Conservation (phyloP, 768 basidiomycete genomes). For the Lentinula guzmanii region DNA sequence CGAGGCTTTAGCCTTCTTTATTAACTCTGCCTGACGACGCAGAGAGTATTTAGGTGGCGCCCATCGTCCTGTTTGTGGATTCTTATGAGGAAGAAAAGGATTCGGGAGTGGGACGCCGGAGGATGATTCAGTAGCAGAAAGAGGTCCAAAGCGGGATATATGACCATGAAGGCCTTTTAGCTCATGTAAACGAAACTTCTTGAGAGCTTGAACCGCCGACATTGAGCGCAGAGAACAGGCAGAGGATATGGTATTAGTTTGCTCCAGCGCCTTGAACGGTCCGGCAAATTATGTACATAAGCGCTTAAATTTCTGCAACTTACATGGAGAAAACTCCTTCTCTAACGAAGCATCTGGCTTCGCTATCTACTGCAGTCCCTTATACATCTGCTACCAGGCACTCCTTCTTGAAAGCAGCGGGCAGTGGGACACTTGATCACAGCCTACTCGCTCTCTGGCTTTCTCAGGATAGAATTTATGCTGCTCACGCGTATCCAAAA, state of each 20-base stretch:
- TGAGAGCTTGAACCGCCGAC: constrained; percentile 22
- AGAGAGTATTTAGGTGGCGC: constrained; percentile 64
- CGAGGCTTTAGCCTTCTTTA: constrained; percentile 60
- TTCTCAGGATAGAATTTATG: constrained; percentile 70
- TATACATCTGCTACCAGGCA: constrained; percentile 49
- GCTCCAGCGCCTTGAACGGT: too few relatives aligned
- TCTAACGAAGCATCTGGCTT: constrained; percentile 31
- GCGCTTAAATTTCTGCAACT: neutral
- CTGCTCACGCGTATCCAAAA: constrained; percentile 66
- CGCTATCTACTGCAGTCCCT: constrained; percentile 24
- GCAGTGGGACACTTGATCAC: constrained; percentile 41
- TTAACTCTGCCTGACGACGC: constrained; percentile 70
- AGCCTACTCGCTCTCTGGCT: constrained; percentile 55
- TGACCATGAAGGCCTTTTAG: constrained; percentile 30
- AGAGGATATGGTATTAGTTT: neutral
- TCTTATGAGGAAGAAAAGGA: constrained; percentile 65
- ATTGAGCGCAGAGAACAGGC: neutral
- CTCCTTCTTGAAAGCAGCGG: constrained; percentile 55
- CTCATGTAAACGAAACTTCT: constrained; percentile 41
- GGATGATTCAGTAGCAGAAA: constrained; percentile 16
- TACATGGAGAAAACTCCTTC: neutral
- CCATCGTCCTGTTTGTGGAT: constrained; percentile 60
- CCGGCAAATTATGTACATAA: too few relatives aligned
- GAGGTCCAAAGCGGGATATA: constrained; percentile 29
- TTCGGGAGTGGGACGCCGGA: constrained; percentile 37